Percentiles rank a stretch among this genome's conserved stretches.
These are phyloP conservation scores for Diplogelasinospora grovesii DNA, from an alignment of 495 filamentous ascomycete species.

Conservation along the genomic window DNA sequence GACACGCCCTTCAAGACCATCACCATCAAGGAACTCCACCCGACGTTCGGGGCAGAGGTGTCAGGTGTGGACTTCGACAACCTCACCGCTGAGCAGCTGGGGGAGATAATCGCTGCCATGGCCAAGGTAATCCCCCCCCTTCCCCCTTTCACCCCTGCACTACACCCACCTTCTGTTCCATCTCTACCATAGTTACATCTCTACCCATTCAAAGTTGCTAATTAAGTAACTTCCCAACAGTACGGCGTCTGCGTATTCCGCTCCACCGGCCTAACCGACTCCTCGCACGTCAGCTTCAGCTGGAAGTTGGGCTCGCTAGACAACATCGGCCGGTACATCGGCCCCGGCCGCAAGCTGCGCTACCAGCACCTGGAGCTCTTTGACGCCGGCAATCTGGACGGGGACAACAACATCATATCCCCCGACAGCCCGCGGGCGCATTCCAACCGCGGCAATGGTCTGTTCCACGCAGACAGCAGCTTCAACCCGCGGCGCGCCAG, in stretches of 20 bases:
- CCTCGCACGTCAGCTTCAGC: slow-evolving; percentile 49
- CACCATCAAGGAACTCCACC: slow-evolving; percentile 40
- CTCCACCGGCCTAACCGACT: slow-evolving; percentile 44
- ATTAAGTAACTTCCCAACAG: slow-evolving; percentile 30
- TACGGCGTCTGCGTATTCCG: slow-evolving; percentile 54
- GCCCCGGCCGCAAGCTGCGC: slow-evolving; percentile 38
- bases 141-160: background rate
- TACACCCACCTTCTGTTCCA: background rate
- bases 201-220: background rate
- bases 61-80: slow-evolving; percentile 44
- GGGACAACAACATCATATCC: slow-evolving; percentile 33
- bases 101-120: slow-evolving; percentile 41
- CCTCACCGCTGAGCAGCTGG: slow-evolving; percentile 38
- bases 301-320: slow-evolving; percentile 46
- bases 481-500: slow-evolving; percentile 55
- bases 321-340: slow-evolving; percentile 49
- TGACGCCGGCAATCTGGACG: slow-evolving; percentile 52
- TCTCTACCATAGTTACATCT: background rate
- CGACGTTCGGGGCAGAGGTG: slow-evolving; percentile 50
- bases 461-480: slow-evolving; percentile 55
- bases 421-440: slow-evolving; percentile 34
- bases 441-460: slow-evolving; percentile 44
- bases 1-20: slow-evolving; percentile 29
- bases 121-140: slow-evolving; percentile 34
- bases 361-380: slow-evolving; percentile 47